A percentile compares a stretch with the other conserved stretches of the same genome.
These are phyloP conservation scores for Suillus paluster DNA, from an alignment of 768 basidiomycete species.

Conservation along the genomic window DNA sequence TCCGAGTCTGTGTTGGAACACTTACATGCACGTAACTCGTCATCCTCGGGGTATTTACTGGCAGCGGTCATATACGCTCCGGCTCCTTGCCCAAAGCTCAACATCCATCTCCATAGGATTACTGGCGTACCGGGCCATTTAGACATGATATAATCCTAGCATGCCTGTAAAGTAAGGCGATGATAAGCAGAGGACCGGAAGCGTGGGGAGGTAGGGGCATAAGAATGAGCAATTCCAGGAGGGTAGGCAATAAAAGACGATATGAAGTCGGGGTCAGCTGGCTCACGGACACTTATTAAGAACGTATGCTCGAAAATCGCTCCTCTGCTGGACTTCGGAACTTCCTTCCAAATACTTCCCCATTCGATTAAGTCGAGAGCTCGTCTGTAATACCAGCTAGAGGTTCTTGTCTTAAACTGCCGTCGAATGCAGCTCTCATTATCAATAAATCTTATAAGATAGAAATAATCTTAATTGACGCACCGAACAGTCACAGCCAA, in stretches of 20 bases:
- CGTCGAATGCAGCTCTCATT: constrained; percentile 17
- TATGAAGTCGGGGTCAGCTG: constrained; percentile 18
- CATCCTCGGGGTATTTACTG: constrained; percentile 19
- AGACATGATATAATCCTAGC: constrained; percentile 9
- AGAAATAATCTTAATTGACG: constrained; percentile 1
- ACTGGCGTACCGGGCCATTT: constrained; percentile 4
- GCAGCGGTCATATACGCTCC: constrained; percentile 19
- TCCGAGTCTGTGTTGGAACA: neutral
- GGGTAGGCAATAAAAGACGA: constrained; percentile 23
- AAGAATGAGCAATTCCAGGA: constrained; percentile 18
- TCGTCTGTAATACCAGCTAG: constrained; percentile 13
- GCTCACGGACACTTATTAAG: constrained; percentile 19
- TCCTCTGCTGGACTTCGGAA: constrained; percentile 18
- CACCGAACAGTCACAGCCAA: constrained; percentile 44
- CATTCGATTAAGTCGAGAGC: constrained; percentile 21
- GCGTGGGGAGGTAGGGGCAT: neutral
- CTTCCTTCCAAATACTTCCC: constrained; percentile 21
- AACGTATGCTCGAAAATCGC: constrained; percentile 24
- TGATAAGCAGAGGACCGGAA: neutral
- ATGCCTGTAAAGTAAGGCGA: neutral
- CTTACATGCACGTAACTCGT: constrained; percentile 22
- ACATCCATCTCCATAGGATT: neutral
- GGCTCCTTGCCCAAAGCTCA: constrained; percentile 1
- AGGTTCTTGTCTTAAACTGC: constrained; percentile 2
- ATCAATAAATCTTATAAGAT: constrained; percentile 11